Percentiles rank a stretch among this genome's conserved stretches.
Conservation (phyloP, 164 flowering plant genomes). For the Umbilicus rupestris region DNA sequence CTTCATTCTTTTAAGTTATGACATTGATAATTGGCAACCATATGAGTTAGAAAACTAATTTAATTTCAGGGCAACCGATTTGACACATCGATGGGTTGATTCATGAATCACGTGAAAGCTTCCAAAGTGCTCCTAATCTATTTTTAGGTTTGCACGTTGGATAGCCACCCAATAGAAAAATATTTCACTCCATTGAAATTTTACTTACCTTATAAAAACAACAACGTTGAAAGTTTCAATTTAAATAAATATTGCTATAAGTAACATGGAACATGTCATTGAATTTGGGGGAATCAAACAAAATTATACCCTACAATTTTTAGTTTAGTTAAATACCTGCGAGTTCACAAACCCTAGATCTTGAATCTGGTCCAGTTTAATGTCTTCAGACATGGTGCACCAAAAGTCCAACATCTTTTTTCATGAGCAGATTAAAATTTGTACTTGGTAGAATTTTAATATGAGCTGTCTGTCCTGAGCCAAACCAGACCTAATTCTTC, state of each 20-base stretch:
- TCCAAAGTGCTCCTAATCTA: neutral
- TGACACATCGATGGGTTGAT: conserved; percentile 8
- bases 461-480: neutral
- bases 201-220: no score
- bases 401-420: neutral
- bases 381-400: neutral
- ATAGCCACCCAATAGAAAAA: no score
- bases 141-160: neutral
- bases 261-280: conserved; percentile 1
- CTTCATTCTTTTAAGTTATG: conserved; percentile 1
- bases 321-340: neutral
- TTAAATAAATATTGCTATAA: no score
- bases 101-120: conserved; percentile 8
- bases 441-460: neutral
- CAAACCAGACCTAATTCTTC: neutral
- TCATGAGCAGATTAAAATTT: neutral
- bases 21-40: conserved; percentile 3
- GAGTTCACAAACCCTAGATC: conserved; percentile 1
- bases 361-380: neutral
- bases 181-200: no score
- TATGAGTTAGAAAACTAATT: neutral
- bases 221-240: no score
- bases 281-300: neutral
- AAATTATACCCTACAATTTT: neutral
- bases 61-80: neutral